phyloP scores from a whole-genome alignment of 306 rosid genomes.

The Fragaria nilgerrensis region DNA sequence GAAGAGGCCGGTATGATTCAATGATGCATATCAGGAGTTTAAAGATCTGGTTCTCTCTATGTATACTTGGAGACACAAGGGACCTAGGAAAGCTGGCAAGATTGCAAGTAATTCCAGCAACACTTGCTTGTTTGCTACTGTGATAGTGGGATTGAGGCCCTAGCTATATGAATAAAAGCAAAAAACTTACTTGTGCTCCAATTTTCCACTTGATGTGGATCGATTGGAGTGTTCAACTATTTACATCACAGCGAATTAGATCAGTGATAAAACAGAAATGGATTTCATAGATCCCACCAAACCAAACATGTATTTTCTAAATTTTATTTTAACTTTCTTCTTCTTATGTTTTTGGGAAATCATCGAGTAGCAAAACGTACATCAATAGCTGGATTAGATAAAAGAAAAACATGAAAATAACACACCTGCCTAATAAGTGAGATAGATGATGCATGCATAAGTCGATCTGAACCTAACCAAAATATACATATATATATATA shows the following conservation, averaged over 20 bases:
- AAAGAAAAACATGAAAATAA: too few relatives aligned
- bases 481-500: too few relatives aligned
- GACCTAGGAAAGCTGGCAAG: not conserved
- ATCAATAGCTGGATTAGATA: too few relatives aligned
- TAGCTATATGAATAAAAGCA: not conserved
- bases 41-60: not conserved
- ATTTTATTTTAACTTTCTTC: too few relatives aligned
- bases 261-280: not conserved
- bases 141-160: not conserved
- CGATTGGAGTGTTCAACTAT: too few relatives aligned
- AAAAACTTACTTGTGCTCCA: not conserved
- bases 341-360: too few relatives aligned
- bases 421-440: too few relatives aligned
- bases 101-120: not conserved
- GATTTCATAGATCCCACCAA: too few relatives aligned
- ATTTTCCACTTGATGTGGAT: not conserved
- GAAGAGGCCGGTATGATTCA: not conserved
- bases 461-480: not conserved
- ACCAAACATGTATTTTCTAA: too few relatives aligned
- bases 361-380: too few relatives aligned
- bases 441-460: too few relatives aligned
- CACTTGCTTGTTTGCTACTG: not conserved
- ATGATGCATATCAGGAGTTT: not conserved
- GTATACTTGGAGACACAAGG: not conserved
- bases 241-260: not conserved